Conservation (phyloP, 2,329 filamentous ascomycete genomes). For the Colletotrichum tropicale region DNA sequence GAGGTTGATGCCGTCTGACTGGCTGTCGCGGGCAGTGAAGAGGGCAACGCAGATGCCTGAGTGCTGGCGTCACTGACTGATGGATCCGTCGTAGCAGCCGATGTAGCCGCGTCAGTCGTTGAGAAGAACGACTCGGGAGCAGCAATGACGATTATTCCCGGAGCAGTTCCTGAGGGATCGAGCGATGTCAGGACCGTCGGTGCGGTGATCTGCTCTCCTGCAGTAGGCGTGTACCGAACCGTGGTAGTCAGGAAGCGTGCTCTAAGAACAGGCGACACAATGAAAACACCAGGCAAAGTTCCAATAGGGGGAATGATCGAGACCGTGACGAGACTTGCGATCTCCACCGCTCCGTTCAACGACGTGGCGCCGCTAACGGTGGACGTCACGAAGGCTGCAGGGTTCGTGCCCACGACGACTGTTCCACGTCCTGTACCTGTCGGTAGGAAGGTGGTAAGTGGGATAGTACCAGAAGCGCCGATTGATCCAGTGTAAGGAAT, state of each 20-base stretch:
- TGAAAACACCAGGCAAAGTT: not conserved
- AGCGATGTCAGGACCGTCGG: not conserved
- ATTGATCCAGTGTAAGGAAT: not conserved
- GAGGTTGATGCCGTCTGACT: not conserved
- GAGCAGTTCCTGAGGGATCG: not conserved
- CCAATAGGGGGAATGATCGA: not conserved
- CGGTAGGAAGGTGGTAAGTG: not conserved
- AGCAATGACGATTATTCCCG: not conserved
- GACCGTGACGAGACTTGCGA: not conserved
- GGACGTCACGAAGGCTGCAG: not conserved
- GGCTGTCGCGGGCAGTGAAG: not conserved
- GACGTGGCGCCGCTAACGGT: not conserved
- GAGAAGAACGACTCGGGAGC: not conserved
- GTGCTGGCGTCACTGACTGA: not conserved
- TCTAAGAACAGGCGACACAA: not conserved
- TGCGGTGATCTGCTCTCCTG: not conserved
- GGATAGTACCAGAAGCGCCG: not conserved
- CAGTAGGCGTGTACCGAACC: not conserved
- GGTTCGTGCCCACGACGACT: not conserved
- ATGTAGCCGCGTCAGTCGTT: not conserved
- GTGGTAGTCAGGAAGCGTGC: not conserved
- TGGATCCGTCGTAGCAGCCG: not conserved
- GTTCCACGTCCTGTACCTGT: slow-evolving; percentile 7
- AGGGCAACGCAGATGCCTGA: not conserved
- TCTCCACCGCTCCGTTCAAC: not conserved